Base-by-base conservation (phyloP, 1,139 yeast genomes). In the Pichia sp. region DNA sequence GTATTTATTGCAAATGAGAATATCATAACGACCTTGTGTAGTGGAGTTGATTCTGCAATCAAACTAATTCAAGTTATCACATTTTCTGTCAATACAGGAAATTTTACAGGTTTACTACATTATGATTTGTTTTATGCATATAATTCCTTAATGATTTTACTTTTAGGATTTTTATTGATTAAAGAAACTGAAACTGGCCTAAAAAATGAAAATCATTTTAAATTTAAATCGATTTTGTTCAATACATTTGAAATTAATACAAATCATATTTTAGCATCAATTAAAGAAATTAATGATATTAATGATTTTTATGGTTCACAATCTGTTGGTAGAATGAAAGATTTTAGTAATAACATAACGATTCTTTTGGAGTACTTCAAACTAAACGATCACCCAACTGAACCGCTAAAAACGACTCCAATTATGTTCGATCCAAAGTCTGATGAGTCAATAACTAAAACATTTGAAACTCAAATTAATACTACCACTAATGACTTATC, bases 121-220 rank as follows among this genome's bases (percentile, higher is more conserved):
- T 58, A 60, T 18, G 73, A 70, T 53, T 59, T 69, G 45, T 67
- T 66, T 58, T 62, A 62, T 56, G 70, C 67, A 3, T 70, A 70
- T 50, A 62, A 62, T 43, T 63, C 71, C 2, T 60, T 63, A 2
- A 56, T 70, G 59, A 62, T 64, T 0, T 50, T 70, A 47, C 59
- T 68, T 43, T 58, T 67, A 46, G 63, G 67, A 42, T 62, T 64
- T 48, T 53, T 68, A 25, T 58, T 66, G 44, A 60, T 63, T 13
- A 39, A 39, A 22, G 29, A 22, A 39, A 39, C 9, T 39, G 29
- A 39, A 22, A 25, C 6, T 44, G n/a, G 16, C 5, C 6, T n/a
- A 3, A 42, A 42, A 18, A 42, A 28, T 28, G 22, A 28, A 18
- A 18, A 42, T n/a, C 33, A 28, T 42, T 11, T 28, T 6, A 27